Evolutionary conservation across 148 eudicot species (phyloP).

Genomic region (Amaranthus cruentus): DNA sequence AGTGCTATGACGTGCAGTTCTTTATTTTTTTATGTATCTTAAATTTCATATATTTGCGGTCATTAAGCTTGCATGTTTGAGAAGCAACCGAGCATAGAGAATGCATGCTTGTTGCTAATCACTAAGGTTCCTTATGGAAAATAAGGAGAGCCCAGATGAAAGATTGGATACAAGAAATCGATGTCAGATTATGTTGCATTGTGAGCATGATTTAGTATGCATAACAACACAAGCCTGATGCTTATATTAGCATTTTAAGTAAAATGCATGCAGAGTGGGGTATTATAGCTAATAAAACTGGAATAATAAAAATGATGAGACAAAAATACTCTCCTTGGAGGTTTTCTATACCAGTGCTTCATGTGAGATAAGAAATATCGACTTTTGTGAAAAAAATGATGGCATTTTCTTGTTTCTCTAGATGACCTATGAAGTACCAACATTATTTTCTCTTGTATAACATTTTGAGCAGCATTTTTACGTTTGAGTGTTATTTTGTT

Average conservation of each 20-base stretch:
- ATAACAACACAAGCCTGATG: neutral
- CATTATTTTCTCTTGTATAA: neutral
- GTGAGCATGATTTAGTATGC: neutral
- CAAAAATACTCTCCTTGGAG: neutral
- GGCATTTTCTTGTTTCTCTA: neutral
- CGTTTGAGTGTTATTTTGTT: neutral
- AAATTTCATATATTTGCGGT: too few species aligned
- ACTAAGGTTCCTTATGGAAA: neutral
- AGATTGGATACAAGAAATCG: neutral
- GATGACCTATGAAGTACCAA: neutral
- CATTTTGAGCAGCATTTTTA: neutral
- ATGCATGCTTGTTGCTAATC: neutral
- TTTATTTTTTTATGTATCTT: too few species aligned
- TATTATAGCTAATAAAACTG: neutral
- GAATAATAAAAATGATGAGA: neutral
- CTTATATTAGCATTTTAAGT: neutral
- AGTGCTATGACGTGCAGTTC: too few species aligned
- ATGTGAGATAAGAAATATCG: neutral
- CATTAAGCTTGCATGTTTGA: neutral
- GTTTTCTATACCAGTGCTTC: neutral
- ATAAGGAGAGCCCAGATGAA: neutral
- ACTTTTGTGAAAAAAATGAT: neutral
- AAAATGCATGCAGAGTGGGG: too few species aligned
- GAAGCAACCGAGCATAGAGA: neutral
- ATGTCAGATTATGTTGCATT: neutral